phyloP scores from a whole-genome alignment of 768 basidiomycete genomes.

The Clathrus columnatus region DNA sequence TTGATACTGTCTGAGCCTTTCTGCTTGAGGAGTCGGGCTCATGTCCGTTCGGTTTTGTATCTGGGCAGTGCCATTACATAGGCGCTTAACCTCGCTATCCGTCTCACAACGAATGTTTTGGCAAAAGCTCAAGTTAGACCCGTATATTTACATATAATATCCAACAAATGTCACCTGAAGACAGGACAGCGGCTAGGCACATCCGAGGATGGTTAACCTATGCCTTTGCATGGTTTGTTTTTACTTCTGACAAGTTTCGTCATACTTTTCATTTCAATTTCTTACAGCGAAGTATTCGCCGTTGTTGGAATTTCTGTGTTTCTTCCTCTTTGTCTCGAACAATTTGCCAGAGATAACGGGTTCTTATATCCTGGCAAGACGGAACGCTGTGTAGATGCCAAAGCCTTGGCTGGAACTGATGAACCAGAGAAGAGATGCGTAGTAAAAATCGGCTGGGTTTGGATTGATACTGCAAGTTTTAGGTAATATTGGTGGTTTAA shows the following conservation, averaged over 20 bases:
- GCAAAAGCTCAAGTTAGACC: not conserved
- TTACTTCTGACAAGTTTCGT: too few relatives aligned
- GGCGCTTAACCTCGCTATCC: too few relatives aligned
- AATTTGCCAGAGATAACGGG: constrained; percentile 87
- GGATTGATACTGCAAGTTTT: constrained; percentile 90
- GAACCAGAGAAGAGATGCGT: constrained; percentile 50
- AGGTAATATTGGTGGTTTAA: constrained; percentile 41
- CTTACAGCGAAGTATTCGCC: constrained; percentile 66
- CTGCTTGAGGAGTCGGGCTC: too few relatives aligned
- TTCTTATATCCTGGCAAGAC: constrained; percentile 62
- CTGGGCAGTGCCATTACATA: too few relatives aligned
- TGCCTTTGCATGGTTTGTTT: constrained; percentile 65
- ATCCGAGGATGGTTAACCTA: constrained; percentile 77
- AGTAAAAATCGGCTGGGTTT: constrained; percentile 71
- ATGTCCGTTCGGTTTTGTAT: too few relatives aligned
- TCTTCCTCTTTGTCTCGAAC: constrained; percentile 75
- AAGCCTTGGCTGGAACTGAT: constrained; percentile 8
- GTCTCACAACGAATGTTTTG: not conserved
- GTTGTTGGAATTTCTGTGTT: constrained; percentile 76
- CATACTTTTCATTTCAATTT: too few relatives aligned
- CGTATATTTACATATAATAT: not conserved
- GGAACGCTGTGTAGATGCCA: constrained; percentile 39
- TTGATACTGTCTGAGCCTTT: too few relatives aligned
- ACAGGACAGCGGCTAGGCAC: constrained; percentile 14
- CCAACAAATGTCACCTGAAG: not conserved